Evolutionary conservation across 495 filamentous ascomycete species (phyloP), one percentile per base, ranked within the genome.

Genomic region (Cryomyces antarcticus): DNA sequence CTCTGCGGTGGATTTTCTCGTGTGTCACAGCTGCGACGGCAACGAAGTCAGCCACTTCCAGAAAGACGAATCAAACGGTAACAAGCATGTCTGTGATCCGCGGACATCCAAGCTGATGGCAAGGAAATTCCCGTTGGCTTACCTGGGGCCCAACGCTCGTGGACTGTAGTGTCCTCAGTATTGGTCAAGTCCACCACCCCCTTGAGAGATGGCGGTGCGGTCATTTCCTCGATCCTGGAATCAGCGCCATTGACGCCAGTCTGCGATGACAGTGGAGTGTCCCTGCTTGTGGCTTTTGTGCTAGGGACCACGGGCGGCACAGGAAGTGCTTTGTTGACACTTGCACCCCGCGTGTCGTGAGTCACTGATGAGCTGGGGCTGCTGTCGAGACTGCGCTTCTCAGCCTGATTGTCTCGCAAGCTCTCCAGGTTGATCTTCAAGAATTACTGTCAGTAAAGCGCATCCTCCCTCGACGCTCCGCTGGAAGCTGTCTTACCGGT

Each of bases 1-100:
- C 49, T 0, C 59, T 48, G 6, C 58, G 58, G 13, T 56, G 57
- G 39, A 77, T 53, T 1, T 55, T 60, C 50, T 77, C 70, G 34
- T 75, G 72, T 7, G 57, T 64, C 12, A 76, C 65, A 45, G 69
- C 72, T 73, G 6, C 17, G 28, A 28, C 30, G 10, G 5, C 34
- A 9, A 6, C 30, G 40, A 40, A 46, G 46, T 31, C 17, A 10
- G 10, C 12, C 28, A 12, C 1, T 1, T 30, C 34, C 17, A 3
- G 5, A 37, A 49, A 39, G 33, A 30, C 10, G 30, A 12, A 1
- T 47, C 33, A 33, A 2, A 42, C 11, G 24, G 2, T 24, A 2
- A 24, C 17, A 24, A 1, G 17, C 17, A 24, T 24, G 17, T 24
- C 17, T 1, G 2, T 24, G 27, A 17, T 42, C 24, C 11, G 30